phyloP scores from a whole-genome alignment of 108 stramenopile genomes.

The Skeletonema grethae region DNA sequence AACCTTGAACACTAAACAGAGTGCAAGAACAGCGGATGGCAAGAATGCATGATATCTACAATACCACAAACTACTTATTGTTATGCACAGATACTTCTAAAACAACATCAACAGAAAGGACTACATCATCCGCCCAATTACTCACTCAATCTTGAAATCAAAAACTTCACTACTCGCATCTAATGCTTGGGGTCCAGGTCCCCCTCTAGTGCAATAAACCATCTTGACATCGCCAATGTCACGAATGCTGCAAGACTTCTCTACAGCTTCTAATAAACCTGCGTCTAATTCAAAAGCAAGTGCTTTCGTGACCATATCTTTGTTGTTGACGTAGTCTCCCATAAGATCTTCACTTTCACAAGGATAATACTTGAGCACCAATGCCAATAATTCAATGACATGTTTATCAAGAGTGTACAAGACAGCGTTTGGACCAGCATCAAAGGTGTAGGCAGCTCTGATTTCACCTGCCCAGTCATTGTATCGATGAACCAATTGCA shows the following conservation, averaged over 20 bases:
- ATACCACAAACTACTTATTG: no score
- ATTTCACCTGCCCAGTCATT: conserved; percentile 83
- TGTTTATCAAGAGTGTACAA: conserved; percentile 76
- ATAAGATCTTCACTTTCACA: conserved; percentile 29
- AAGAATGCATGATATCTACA: no score
- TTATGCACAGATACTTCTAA: background rate
- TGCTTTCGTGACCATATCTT: conserved; percentile 41
- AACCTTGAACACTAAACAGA: no score
- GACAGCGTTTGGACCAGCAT: conserved; percentile 99
- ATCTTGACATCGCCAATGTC: conserved; percentile 76
- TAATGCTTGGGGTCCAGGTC: conserved; percentile 77
- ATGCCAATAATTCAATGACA: conserved; percentile 69
- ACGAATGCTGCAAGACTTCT: conserved; percentile 63
- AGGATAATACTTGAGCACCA: conserved; percentile 80
- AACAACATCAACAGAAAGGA: background rate
- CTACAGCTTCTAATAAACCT: conserved; percentile 58
- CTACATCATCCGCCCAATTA: background rate
- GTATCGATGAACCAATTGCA: conserved; percentile 83
- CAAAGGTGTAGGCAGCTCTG: conserved; percentile 97
- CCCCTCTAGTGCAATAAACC: conserved; percentile 78
- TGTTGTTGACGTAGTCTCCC: conserved; percentile 59
- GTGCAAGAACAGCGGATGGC: no score
- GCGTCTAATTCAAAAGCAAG: conserved; percentile 49
- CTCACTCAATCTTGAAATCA: conserved; percentile 31
- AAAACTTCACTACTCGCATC: conserved; percentile 21